Conservation (phyloP, 495 filamentous ascomycete genomes). For the Lophium mytilinum region DNA sequence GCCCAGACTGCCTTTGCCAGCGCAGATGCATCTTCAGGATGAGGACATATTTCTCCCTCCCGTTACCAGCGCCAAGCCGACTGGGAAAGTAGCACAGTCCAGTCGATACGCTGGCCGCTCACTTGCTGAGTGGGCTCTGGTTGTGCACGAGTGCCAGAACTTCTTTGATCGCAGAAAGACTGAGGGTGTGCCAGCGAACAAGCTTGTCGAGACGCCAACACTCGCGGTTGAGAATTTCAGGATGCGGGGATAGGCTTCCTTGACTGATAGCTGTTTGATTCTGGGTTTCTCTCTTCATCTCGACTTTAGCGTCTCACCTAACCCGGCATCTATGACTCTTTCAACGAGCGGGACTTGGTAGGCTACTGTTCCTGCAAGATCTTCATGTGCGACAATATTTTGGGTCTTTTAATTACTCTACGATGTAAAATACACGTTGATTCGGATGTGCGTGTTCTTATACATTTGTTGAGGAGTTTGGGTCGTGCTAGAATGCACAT, state of each 20-base stretch:
- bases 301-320: no score
- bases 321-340: no score
- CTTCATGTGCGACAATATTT: no score
- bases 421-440: no score
- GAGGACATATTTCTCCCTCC: slow-evolving; percentile 14
- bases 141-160: slow-evolving; percentile 81
- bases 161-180: slow-evolving; percentile 81
- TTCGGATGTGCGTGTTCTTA: no score
- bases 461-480: no score
- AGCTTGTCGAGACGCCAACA: slow-evolving; percentile 76
- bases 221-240: slow-evolving; percentile 81
- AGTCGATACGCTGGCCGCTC: slow-evolving; percentile 79
- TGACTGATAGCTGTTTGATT: no score
- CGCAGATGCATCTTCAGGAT: slow-evolving; percentile 48
- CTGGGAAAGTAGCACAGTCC: slow-evolving; percentile 28
- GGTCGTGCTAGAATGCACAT: no score
- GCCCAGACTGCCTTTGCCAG: slow-evolving; percentile 68
- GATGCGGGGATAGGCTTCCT: slow-evolving; percentile 30
- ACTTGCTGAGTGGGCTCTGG: slow-evolving; percentile 80
- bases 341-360: no score
- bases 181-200: slow-evolving; percentile 72
- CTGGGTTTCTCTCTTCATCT: no score
- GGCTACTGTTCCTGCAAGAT: no score
- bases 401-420: no score
- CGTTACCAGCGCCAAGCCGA: slow-evolving; percentile 24